Evolutionary conservation across 1,284 basidiomycete species (phyloP).

Genomic region (Trichosporon sp.): DNA sequence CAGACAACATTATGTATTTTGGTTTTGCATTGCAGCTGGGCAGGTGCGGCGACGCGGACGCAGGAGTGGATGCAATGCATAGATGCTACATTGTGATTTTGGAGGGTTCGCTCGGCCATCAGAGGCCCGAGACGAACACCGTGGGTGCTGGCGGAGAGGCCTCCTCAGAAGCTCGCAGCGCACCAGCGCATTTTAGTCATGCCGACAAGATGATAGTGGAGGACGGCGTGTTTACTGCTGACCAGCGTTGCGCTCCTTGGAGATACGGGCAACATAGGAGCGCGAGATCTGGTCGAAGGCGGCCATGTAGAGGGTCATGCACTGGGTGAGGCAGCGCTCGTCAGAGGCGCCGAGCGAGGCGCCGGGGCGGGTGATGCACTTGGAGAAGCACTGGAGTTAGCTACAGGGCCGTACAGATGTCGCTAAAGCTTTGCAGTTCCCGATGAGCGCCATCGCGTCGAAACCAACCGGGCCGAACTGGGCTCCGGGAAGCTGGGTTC

Average conservation of each 20-base stretch:
- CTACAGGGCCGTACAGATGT: neutral
- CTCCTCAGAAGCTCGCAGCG: neutral
- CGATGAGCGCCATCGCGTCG: too few species aligned
- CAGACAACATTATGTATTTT: slow-evolving; percentile 7
- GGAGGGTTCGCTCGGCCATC: neutral
- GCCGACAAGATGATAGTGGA: neutral
- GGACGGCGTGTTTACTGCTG: neutral
- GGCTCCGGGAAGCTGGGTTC: too few species aligned
- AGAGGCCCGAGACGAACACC: neutral
- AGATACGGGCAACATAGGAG: slow-evolving; percentile 45
- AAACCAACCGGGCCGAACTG: too few species aligned
- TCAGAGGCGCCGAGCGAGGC: slow-evolving; percentile 42
- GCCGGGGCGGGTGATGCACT: slow-evolving; percentile 45
- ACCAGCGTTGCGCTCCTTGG: slow-evolving; percentile 33
- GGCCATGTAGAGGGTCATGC: slow-evolving; percentile 49
- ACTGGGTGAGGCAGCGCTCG: slow-evolving; percentile 48
- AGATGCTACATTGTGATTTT: slow-evolving; percentile 5
- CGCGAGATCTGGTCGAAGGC: slow-evolving; percentile 49
- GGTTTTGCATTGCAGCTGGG: neutral
- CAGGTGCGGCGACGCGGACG: neutral
- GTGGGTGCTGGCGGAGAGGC: neutral
- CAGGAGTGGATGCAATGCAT: slow-evolving; percentile 5
- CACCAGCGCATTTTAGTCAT: neutral
- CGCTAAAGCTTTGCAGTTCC: too few species aligned
- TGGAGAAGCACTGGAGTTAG: slow-evolving; percentile 45